Evolutionary conservation across 495 filamentous ascomycete species (phyloP).

Genomic region (Aspergillus cristatus): DNA sequence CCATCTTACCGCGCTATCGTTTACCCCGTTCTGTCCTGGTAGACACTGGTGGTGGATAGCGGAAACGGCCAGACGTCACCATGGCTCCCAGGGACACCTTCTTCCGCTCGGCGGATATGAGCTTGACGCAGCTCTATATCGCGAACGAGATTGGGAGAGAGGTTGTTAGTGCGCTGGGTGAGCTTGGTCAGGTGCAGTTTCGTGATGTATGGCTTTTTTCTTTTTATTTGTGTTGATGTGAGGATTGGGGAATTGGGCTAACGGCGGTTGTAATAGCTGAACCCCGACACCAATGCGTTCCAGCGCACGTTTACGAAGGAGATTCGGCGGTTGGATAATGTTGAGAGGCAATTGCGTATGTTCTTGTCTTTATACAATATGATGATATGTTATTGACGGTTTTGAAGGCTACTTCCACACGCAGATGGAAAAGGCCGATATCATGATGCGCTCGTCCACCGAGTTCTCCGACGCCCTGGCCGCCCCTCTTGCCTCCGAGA

Average conservation of each 20-base stretch:
- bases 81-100: slow-evolving; percentile 71
- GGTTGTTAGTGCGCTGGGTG: slow-evolving; percentile 91
- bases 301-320: slow-evolving; percentile 96
- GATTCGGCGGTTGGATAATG: slow-evolving; percentile 93
- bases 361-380: not conserved
- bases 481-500: slow-evolving; percentile 81
- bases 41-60: too few species aligned
- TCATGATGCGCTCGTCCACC: slow-evolving; percentile 72
- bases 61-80: slow-evolving; percentile 27
- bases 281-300: slow-evolving; percentile 85
- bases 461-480: slow-evolving; percentile 79
- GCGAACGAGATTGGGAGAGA: slow-evolving; percentile 97
- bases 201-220: slow-evolving; percentile 65
- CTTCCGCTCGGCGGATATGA: slow-evolving; percentile 99
- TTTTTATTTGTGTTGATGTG: too few species aligned
- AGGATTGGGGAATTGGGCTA: too few species aligned
- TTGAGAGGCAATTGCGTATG: slow-evolving; percentile 93
- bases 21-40: slow-evolving; percentile 6
- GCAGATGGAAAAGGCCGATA: slow-evolving; percentile 87
- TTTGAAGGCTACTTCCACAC: slow-evolving; percentile 69
- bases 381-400: slow-evolving; percentile 2
- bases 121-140: slow-evolving; percentile 98
- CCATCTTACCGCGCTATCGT: slow-evolving; percentile 5
- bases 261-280: slow-evolving; percentile 54
- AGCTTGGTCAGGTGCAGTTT: slow-evolving; percentile 92